Conservation (phyloP, 257 asterid species). For the Ajuga chamaepitys region DNA sequence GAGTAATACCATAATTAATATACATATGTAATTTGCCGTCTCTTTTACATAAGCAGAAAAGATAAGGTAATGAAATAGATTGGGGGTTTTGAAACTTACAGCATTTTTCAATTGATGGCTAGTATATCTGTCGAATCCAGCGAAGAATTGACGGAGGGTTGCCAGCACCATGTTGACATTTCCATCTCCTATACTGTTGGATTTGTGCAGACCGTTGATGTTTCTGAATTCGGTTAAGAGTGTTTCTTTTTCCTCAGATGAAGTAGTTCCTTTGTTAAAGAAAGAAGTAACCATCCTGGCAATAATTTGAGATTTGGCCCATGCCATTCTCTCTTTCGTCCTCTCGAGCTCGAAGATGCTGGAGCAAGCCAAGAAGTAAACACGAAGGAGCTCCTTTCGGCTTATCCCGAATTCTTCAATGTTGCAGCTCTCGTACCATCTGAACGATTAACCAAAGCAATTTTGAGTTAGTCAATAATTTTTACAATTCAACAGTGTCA, state of each 20-base stretch:
- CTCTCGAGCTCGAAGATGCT: conserved; percentile 32
- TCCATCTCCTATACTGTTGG: too few species aligned
- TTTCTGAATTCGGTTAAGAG: neutral
- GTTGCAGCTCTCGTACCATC: conserved; percentile 31
- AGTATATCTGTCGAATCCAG: conserved; percentile 18
- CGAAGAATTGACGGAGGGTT: conserved; percentile 14
- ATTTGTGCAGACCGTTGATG: neutral
- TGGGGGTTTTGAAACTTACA: conserved; percentile 24
- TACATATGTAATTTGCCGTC: neutral
- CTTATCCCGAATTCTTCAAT: conserved; percentile 26
- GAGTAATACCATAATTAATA: too few species aligned
- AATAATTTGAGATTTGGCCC: conserved; percentile 35
- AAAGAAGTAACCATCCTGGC: conserved; percentile 18
- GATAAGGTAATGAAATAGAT: too few species aligned
- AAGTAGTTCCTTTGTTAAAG: neutral
- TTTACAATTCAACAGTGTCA: neutral
- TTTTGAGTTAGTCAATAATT: neutral
- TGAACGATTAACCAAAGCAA: conserved; percentile 1
- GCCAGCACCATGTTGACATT: neutral
- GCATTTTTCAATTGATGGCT: conserved; percentile 9
- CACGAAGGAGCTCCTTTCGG: conserved; percentile 21
- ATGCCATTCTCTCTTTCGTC: conserved; percentile 30
- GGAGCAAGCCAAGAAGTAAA: conserved; percentile 34
- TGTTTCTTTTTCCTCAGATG: neutral
- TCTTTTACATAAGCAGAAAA: too few species aligned